Evolutionary conservation across 306 rosid genomes (phyloP).

Genomic region (Cucurbita maxima): DNA sequence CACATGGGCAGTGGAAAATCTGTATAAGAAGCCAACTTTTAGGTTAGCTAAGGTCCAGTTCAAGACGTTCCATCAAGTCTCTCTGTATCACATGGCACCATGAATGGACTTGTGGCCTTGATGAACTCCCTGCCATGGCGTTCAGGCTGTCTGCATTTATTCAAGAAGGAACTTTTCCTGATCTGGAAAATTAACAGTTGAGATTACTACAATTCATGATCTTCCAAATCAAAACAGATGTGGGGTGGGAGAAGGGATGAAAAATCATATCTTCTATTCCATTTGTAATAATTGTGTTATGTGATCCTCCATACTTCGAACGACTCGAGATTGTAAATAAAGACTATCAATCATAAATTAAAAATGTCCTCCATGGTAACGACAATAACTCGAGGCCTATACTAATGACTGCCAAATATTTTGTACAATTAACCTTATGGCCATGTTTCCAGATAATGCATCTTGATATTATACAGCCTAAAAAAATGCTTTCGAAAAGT

Average conservation of each 20-base stretch:
- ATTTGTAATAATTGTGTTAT: not conserved
- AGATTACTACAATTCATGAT: not conserved
- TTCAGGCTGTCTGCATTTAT: not conserved
- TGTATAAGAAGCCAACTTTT: constrained; percentile 22
- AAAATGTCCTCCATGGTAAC: not conserved
- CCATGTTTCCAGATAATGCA: not conserved
- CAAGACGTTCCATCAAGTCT: not conserved
- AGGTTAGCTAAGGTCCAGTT: constrained; percentile 40
- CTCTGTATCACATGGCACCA: constrained; percentile 26
- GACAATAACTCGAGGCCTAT: constrained; percentile 5
- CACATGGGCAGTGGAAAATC: constrained; percentile 36
- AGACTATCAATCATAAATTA: not conserved
- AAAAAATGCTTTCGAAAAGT: not conserved
- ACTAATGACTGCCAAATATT: constrained; percentile 5
- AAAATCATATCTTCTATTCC: constrained; percentile 2
- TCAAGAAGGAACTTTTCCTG: not conserved
- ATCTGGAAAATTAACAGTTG: not conserved
- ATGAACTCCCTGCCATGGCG: constrained; percentile 2
- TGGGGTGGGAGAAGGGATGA: not conserved
- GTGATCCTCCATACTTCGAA: not conserved
- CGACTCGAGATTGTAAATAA: not conserved
- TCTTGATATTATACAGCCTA: constrained; percentile 6
- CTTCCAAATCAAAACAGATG: not conserved
- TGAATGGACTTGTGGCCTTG: constrained; percentile 30
- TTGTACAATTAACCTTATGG: constrained; percentile 2